Conservation (phyloP, 1,139 yeast genomes). For the Torulaspora globosa region DNA sequence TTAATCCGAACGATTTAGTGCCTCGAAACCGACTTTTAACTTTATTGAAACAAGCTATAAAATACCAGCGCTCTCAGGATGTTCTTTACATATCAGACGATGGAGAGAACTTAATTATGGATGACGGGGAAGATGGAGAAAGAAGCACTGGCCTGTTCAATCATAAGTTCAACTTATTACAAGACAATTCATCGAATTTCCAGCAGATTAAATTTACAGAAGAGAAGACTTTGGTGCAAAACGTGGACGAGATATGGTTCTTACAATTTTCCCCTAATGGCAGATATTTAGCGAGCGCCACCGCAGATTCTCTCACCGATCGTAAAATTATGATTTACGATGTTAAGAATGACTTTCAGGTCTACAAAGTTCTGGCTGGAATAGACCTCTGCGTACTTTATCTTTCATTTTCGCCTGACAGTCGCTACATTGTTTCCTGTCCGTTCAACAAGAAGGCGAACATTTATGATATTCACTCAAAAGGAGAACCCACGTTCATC, state of each 20-base stretch:
- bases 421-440: conserved; percentile 61
- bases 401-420: conserved; percentile 68
- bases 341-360: conserved; percentile 51
- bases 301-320: conserved; percentile 52
- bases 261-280: conserved; percentile 78
- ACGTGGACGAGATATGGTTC: conserved; percentile 80
- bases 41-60: conserved; percentile 50
- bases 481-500: conserved; percentile 29
- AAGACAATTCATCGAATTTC: conserved; percentile 29
- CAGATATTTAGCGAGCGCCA: conserved; percentile 66
- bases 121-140: conserved; percentile 26
- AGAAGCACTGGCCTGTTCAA: background rate
- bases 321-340: conserved; percentile 59
- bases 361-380: conserved; percentile 42
- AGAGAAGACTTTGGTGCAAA: conserved; percentile 45
- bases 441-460: conserved; percentile 63
- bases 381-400: conserved; percentile 62
- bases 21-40: conserved; percentile 51
- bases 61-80: conserved; percentile 44
- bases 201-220: conserved; percentile 27
- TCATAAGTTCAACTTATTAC: conserved; percentile 25
- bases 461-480: conserved; percentile 56
- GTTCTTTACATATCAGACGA: conserved; percentile 36
- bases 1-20: conserved; percentile 51
- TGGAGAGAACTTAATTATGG: conserved; percentile 11